phyloP scores from a whole-genome alignment of 2,329 filamentous ascomycete genomes.

The Sporothrix brasiliensis region DNA sequence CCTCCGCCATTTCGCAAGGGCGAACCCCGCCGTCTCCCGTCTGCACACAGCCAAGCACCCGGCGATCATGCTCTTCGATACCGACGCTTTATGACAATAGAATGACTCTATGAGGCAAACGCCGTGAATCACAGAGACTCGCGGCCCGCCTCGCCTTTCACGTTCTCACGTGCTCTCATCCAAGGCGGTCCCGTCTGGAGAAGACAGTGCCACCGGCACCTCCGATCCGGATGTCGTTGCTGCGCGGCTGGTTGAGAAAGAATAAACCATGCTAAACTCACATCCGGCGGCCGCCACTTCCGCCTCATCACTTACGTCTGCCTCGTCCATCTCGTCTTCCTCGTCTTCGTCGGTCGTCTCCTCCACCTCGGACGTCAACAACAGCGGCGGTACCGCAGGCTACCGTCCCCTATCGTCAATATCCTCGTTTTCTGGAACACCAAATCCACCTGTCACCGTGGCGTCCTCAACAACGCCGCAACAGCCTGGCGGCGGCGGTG shows the following conservation, averaged over 20 bases:
- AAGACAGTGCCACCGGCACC: not conserved
- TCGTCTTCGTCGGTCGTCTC: slow-evolving; percentile 23
- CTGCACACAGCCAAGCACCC: not conserved
- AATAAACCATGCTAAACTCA: slow-evolving; percentile 21
- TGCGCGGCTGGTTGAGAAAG: not conserved
- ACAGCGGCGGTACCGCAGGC: not conserved
- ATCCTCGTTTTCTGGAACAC: not conserved
- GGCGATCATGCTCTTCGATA: slow-evolving; percentile 7
- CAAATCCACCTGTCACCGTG: slow-evolving; percentile 14
- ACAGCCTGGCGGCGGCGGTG: not conserved
- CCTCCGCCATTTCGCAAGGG: not conserved
- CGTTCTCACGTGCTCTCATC: not conserved
- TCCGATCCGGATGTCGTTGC: not conserved
- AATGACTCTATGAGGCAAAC: not conserved
- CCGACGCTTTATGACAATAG: not conserved
- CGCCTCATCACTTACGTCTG: slow-evolving; percentile 13
- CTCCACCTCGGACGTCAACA: slow-evolving; percentile 17
- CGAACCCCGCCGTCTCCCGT: not conserved
- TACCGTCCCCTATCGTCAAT: not conserved
- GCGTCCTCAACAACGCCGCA: slow-evolving; percentile 9
- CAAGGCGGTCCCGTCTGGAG: not conserved
- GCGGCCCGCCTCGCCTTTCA: not conserved
- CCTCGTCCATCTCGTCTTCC: slow-evolving; percentile 15
- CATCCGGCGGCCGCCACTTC: slow-evolving; percentile 15
- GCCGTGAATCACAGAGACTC: not conserved